phyloP scores from a whole-genome alignment of 148 eudicot species.

The Rhododendron molle region DNA sequence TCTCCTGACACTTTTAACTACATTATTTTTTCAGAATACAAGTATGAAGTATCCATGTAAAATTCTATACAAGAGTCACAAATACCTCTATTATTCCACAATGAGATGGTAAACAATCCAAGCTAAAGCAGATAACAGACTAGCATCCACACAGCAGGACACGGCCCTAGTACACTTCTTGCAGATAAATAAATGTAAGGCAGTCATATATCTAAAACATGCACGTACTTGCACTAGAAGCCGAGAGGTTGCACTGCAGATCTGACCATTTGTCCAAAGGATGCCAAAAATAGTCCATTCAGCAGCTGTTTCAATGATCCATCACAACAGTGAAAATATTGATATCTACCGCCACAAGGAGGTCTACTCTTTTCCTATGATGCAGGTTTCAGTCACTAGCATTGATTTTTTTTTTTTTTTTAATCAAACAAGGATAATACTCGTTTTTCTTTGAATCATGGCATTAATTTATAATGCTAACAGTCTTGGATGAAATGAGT shows the following conservation, averaged over 20 bases:
- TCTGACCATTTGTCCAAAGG: constrained; percentile 99
- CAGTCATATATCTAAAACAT: neutral
- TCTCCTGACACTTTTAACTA: neutral
- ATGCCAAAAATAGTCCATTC: constrained; percentile 95
- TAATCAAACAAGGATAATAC: constrained; percentile 8
- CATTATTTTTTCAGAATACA: neutral
- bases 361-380: neutral
- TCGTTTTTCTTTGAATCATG: neutral
- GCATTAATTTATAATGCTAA: neutral
- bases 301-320: constrained; percentile 56
- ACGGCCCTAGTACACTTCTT: neutral
- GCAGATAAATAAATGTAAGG: neutral
- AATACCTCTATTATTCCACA: neutral
- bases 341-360: neutral
- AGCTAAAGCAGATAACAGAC: neutral
- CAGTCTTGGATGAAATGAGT: neutral
- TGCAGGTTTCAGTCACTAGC: neutral
- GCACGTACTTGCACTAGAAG: constrained; percentile 76
- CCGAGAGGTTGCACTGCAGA: constrained; percentile 98
- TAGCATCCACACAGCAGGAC: neutral
- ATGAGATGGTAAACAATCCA: neutral
- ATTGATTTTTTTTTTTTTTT: neutral
- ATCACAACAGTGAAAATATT: neutral
- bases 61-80: neutral
- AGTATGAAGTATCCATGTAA: neutral